phyloP scores from a whole-genome alignment of 192 early-diverging fungal genomes.

The Spinellus fusiger region DNA sequence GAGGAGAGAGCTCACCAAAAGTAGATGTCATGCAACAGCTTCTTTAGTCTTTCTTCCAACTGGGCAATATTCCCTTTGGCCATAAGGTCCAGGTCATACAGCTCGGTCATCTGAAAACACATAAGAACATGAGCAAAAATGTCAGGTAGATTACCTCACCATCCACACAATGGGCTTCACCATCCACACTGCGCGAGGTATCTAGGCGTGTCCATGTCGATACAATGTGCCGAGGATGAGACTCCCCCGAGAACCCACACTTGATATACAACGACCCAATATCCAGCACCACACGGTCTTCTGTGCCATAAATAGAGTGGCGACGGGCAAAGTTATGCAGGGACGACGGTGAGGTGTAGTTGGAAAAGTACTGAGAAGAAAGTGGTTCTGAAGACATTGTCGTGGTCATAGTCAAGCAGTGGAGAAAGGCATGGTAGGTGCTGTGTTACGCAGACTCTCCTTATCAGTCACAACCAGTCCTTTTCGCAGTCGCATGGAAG shows the following conservation, averaged over 20 bases:
- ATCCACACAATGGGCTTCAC: conserved; percentile 34
- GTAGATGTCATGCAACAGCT: conserved; percentile 44
- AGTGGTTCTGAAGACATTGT: conserved; percentile 20
- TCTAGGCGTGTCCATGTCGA: conserved; percentile 43
- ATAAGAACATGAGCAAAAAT: neutral
- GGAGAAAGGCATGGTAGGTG: too few relatives aligned
- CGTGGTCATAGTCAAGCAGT: conserved; percentile 17
- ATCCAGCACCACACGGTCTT: conserved; percentile 85
- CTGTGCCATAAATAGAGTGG: conserved; percentile 64
- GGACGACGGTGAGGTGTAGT: conserved; percentile 9
- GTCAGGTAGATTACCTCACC: conserved; percentile 32
- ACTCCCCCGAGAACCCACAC: conserved; percentile 83
- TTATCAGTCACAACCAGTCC: too few relatives aligned
- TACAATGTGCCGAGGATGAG: conserved; percentile 64
- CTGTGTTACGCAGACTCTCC: too few relatives aligned
- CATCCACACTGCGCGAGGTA: conserved; percentile 32
- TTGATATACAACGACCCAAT: conserved; percentile 77
- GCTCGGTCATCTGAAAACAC: conserved; percentile 15
- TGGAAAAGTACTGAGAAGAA: conserved; percentile 17
- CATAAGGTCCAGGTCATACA: conserved; percentile 43
- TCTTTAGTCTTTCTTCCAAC: conserved; percentile 41
- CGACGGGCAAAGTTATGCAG: conserved; percentile 31
- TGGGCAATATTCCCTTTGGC: conserved; percentile 26
- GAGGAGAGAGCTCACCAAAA: conserved; percentile 32
- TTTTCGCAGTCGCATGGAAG: too few relatives aligned